A percentile compares a stretch with the other conserved stretches of the same genome.
Evolutionary conservation across 106 monocot species (phyloP).

Genomic region (Platanthera guangdongensis): DNA sequence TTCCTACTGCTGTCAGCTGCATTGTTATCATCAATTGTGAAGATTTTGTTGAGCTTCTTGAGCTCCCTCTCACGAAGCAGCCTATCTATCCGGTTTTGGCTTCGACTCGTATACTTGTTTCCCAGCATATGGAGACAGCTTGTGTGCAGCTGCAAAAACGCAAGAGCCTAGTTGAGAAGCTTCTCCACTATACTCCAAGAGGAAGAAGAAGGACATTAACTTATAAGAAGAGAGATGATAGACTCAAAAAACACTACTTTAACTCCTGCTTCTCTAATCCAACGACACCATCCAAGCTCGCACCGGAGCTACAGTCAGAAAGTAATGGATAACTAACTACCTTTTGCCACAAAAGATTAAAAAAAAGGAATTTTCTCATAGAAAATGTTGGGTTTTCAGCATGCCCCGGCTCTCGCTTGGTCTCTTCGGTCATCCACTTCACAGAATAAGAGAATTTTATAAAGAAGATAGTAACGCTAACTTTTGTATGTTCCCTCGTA

Average conservation of each 20-base stretch:
- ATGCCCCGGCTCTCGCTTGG: neutral
- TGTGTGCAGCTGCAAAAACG: conserved; percentile 23
- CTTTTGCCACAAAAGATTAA: neutral
- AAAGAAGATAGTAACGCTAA: no score
- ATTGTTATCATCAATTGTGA: neutral
- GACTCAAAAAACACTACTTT: neutral
- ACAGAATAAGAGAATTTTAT: no score
- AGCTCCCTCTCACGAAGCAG: conserved; percentile 71
- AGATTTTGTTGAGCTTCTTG: conserved; percentile 33
- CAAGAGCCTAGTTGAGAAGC: neutral
- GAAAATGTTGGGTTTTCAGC: neutral
- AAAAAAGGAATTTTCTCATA: neutral
- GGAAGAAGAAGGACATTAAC: neutral
- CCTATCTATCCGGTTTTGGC: conserved; percentile 54
- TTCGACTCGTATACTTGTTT: conserved; percentile 36
- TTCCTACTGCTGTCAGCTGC: conserved; percentile 6
- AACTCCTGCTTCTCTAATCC: neutral
- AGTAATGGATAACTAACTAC: neutral
- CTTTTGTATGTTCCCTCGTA: no score
- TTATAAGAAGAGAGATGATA: neutral
- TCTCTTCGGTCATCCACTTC: neutral
- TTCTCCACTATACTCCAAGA: conserved; percentile 12
- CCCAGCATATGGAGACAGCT: conserved; percentile 10
- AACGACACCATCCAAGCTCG: neutral
- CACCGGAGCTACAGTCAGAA: neutral